Evolutionary conservation across 768 basidiomycete species (phyloP).

Genomic region (Dictyophora rubrovolvata): DNA sequence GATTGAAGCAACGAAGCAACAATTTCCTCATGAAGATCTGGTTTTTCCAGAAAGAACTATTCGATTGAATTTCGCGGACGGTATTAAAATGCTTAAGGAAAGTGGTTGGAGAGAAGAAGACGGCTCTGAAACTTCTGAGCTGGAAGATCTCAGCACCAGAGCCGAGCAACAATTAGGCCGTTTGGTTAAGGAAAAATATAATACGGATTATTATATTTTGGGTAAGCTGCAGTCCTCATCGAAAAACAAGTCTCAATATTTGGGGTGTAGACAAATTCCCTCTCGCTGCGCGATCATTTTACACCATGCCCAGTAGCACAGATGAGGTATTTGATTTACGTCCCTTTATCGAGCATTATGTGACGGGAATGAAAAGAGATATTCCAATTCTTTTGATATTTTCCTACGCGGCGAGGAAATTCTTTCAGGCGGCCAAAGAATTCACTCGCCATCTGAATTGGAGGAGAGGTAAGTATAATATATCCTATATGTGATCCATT

Average conservation of each 20-base stretch:
- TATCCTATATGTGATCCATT: neutral
- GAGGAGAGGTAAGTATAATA: conserved; percentile 18
- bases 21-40: conserved; percentile 45
- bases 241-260: neutral
- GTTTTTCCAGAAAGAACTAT: conserved; percentile 46
- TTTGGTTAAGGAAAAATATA: conserved; percentile 40
- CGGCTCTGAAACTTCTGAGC: conserved; percentile 25
- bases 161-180: conserved; percentile 38
- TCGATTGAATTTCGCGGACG: conserved; percentile 39
- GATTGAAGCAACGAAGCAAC: conserved; percentile 34
- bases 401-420: conserved; percentile 50
- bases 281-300: conserved; percentile 38
- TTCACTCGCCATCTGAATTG: conserved; percentile 36
- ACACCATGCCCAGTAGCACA: conserved; percentile 42
- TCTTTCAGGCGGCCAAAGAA: conserved; percentile 42
- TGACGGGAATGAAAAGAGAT: conserved; percentile 11
- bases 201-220: conserved; percentile 46
- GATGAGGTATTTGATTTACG: conserved; percentile 21
- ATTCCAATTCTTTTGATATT: conserved; percentile 47
- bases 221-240: neutral
- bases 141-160: conserved; percentile 42
- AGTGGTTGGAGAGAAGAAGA: conserved; percentile 29
- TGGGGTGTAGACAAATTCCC: conserved; percentile 42
- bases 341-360: neutral
- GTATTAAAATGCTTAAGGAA: conserved; percentile 41